These are phyloP conservation scores for Suhomyces guaymorum DNA, from an alignment of 1,139 yeast genomes.

Conservation along the genomic window DNA sequence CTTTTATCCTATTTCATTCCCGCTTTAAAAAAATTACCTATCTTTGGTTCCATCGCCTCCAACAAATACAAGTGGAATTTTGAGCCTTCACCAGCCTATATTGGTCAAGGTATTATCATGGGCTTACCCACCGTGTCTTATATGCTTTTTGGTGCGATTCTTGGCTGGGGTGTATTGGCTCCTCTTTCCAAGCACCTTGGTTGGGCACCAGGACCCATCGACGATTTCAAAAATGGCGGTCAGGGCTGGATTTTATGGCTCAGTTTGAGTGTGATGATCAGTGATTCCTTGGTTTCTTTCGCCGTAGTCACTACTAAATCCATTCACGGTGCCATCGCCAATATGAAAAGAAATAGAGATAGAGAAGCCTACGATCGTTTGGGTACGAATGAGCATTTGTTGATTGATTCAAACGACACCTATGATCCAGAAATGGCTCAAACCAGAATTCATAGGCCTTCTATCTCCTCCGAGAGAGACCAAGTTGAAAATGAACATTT, in stretches of 20 bases:
- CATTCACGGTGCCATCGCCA: slow-evolving; percentile 15
- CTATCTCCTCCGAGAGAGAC: slow-evolving; percentile 7
- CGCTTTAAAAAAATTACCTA: slow-evolving; percentile 62
- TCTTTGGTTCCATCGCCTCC: slow-evolving; percentile 72
- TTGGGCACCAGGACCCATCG: slow-evolving; percentile 91
- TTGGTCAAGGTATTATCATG: slow-evolving; percentile 98
- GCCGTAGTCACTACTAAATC: slow-evolving; percentile 60
- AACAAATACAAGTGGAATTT: slow-evolving; percentile 76
- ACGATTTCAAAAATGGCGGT: slow-evolving; percentile 90
- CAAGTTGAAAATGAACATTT: slow-evolving; percentile 32
- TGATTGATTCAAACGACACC: slow-evolving; percentile 1
- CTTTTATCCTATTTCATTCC: slow-evolving; percentile 73
- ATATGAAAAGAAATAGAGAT: slow-evolving; percentile 9
- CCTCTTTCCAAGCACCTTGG: slow-evolving; percentile 68
- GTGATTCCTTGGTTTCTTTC: slow-evolving; percentile 85
- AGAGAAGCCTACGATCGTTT: slow-evolving; percentile 4
- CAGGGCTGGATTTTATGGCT: slow-evolving; percentile 99
- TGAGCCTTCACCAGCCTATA: slow-evolving; percentile 95
- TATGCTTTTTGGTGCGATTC: slow-evolving; percentile 83
- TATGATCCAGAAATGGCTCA: slow-evolving; percentile 7
- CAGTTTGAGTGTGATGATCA: slow-evolving; percentile 89
- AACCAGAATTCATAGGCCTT: slow-evolving; percentile 1
- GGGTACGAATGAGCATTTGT: slow-evolving; percentile 5
- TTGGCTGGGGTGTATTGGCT: slow-evolving; percentile 91
- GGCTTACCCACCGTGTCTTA: slow-evolving; percentile 89